Base-by-base conservation (phyloP, 768 basidiomycete species). In the Collybiopsis luxurians region DNA sequence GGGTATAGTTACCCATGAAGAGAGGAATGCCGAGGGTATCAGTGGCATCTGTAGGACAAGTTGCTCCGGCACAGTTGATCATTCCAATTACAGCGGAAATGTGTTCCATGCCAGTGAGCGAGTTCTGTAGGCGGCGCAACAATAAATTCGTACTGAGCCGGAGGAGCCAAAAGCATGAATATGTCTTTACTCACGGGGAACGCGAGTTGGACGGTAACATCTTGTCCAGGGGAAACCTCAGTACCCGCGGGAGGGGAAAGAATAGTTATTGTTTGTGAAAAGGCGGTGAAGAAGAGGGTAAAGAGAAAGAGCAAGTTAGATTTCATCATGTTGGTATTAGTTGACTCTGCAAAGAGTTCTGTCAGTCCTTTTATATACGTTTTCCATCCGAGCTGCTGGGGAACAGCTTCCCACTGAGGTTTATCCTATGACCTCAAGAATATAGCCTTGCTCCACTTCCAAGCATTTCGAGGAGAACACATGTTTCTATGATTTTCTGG, bases 101-200 rank as follows among this genome's bases (percentile, higher is more conserved):
- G 38, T 53, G 51, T 40, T 53, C 23, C 27, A 53, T 34, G 10
- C 51, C 40, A 39, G 51, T 53, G 28, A 53, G 51, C 24, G 51
- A 53, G 38, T 53, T 53, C 51, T 53, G 38, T 6, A 13, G n/a
- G 30, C 26, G 23, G 12, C 11, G 2, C 19, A 10, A 10, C 15
- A 28, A n/a, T 23, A 10, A 31, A 42, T 9, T 38, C 23, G 4
- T 15, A n/a, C 1, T 30, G 31, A 10, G 3, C 38, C 0, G 38
- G 13, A 24, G 19, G 13, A 27, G 23, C 2, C 10, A 4, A 36
- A 53, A 40, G 1, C 12, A 13, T 1, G 3, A 24, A n/a, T 10
- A 52, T 30, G n/a, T n/a, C n/a, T n/a, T n/a, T n/a, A n/a, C n/a
- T 30, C 23, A 53, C 51, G 6, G 38, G 34, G 38, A 53, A 53